phyloP scores from a whole-genome alignment of 345 rosid species.

The Microcos paniculata region DNA sequence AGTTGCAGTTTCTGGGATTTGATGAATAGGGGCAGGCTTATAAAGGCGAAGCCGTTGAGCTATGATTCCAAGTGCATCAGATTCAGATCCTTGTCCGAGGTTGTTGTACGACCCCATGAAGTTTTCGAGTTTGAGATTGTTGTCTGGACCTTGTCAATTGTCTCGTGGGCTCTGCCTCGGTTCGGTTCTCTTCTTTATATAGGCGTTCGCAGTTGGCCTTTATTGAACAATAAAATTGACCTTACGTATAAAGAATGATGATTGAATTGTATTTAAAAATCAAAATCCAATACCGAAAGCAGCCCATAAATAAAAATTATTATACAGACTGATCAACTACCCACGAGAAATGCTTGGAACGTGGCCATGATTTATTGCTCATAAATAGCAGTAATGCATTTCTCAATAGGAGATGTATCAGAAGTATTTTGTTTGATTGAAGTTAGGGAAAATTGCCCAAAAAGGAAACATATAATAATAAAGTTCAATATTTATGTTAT shows the following conservation, averaged over 20 bases:
- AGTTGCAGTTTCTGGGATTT: neutral
- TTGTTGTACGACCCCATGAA: neutral
- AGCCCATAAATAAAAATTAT: too few relatives aligned
- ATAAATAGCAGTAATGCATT: too few relatives aligned
- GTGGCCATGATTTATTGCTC: too few relatives aligned
- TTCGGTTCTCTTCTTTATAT: neutral
- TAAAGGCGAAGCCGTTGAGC: conserved; percentile 23
- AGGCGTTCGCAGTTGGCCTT: neutral
- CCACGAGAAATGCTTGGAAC: too few relatives aligned
- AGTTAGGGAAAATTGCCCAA: too few relatives aligned
- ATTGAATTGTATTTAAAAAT: too few relatives aligned
- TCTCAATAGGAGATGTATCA: too few relatives aligned
- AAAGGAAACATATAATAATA: too few relatives aligned
- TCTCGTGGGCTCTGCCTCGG: neutral
- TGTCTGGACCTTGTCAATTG: neutral
- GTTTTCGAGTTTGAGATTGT: neutral
- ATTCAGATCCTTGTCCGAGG: neutral
- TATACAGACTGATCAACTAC: too few relatives aligned
- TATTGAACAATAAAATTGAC: neutral
- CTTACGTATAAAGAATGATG: neutral
- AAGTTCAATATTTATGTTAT: too few relatives aligned
- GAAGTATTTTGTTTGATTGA: too few relatives aligned
- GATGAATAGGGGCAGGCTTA: neutral
- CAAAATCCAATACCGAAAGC: neutral
- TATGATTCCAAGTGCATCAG: conserved; percentile 17